Conservation (phyloP, 768 basidiomycete genomes). For the Tricholoma hemisulphureum region DNA sequence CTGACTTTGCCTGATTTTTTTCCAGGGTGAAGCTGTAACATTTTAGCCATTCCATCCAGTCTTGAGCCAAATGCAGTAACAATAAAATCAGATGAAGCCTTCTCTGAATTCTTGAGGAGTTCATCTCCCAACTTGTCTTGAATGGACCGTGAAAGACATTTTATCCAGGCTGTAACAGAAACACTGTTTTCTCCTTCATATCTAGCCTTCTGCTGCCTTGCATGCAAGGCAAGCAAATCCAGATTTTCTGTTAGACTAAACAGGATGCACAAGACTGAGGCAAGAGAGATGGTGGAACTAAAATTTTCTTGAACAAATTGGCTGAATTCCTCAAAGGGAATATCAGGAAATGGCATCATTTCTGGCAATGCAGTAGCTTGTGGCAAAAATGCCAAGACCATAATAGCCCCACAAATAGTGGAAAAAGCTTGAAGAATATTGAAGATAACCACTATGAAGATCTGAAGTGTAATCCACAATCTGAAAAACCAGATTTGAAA, state of each 20-base stretch:
- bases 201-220: not conserved
- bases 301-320: slow-evolving; percentile 1
- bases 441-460: not conserved
- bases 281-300: slow-evolving; percentile 2
- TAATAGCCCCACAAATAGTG: not conserved
- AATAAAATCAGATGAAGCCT: not conserved
- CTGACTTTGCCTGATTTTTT: not conserved
- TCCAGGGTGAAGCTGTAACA: slow-evolving; percentile 12
- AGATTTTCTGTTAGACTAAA: not conserved
- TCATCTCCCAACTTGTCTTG: not conserved
- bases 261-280: not conserved
- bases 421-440: not conserved
- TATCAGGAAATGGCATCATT: not conserved
- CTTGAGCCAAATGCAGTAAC: not conserved
- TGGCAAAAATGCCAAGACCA: not conserved
- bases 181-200: not conserved
- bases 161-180: not conserved
- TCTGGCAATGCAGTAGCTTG: not conserved
- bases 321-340: not conserved
- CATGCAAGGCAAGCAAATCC: not conserved
- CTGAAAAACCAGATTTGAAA: not conserved
- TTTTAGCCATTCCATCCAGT: slow-evolving; percentile 16
- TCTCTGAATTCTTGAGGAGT: not conserved
- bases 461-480: not conserved
- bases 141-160: not conserved